A percentile compares a stretch with the other conserved stretches of the same genome.
phyloP scores from a whole-genome alignment of 805 yeast species.

The Nakazawaea populi region DNA sequence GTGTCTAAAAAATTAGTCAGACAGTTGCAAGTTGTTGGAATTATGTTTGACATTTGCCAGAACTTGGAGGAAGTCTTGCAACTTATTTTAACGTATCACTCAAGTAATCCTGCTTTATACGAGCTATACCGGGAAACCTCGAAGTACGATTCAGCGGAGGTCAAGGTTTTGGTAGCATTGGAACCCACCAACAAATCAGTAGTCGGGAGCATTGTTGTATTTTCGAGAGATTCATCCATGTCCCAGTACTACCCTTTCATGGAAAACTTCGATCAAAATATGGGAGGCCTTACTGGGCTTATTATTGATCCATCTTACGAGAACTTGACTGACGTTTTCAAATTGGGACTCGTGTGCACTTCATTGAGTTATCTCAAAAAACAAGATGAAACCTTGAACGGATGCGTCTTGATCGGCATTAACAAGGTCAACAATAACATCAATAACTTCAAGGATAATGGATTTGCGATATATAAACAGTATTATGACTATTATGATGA shows the following conservation, averaged over 20 bases:
- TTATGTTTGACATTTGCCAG: constrained; percentile 49
- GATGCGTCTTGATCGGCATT: constrained; percentile 11
- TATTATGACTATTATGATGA: constrained; percentile 18
- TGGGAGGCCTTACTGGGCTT: constrained; percentile 50
- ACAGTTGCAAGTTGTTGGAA: constrained; percentile 51
- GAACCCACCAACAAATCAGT: constrained; percentile 47
- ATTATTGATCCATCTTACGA: constrained; percentile 48
- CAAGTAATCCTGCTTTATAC: constrained; percentile 15
- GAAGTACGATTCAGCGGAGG: constrained; percentile 5
- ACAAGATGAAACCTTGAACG: constrained; percentile 16
- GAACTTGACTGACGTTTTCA: constrained; percentile 47
- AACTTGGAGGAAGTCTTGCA: constrained; percentile 34
- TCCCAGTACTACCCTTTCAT: constrained; percentile 48
- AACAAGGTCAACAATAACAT: constrained; percentile 8
- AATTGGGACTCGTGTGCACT: constrained; percentile 51
- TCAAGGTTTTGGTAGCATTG: constrained; percentile 38
- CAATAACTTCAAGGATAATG: constrained; percentile 16
- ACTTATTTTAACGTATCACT: constrained; percentile 26
- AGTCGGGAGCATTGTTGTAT: constrained; percentile 45
- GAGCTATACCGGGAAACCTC: constrained; percentile 17
- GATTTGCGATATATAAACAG: constrained; percentile 18
- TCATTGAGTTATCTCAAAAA: constrained; percentile 41
- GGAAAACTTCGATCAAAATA: constrained; percentile 21
- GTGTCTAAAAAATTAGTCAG: constrained; percentile 49
- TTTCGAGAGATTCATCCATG: constrained; percentile 38